Conservation (phyloP, 371 early-diverging fungal species). For the Mortierella sp. region DNA sequence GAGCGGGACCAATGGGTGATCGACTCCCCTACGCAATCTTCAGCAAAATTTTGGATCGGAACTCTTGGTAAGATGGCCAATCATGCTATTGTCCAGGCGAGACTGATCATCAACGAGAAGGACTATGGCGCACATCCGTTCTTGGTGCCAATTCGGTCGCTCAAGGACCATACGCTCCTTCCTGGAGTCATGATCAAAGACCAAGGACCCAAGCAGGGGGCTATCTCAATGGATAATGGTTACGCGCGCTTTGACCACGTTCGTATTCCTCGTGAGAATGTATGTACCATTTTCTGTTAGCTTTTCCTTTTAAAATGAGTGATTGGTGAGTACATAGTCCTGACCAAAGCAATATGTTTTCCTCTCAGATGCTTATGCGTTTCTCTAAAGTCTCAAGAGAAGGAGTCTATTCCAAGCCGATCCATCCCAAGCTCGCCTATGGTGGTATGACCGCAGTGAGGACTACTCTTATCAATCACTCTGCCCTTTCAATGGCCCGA, state of each 20-base stretch:
- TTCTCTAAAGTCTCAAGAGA: conserved; percentile 77
- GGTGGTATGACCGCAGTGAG: conserved; percentile 84
- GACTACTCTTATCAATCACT: conserved; percentile 71
- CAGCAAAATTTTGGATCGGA: conserved; percentile 93
- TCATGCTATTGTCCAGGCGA: conserved; percentile 90
- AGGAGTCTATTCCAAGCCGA: conserved; percentile 76
- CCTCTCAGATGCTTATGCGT: conserved; percentile 82
- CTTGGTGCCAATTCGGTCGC: conserved; percentile 87
- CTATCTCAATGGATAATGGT: conserved; percentile 87
- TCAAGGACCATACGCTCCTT: conserved; percentile 77
- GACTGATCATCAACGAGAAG: conserved; percentile 81
- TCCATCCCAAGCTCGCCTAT: conserved; percentile 79
- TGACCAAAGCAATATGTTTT: conserved; percentile 31
- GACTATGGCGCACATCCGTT: conserved; percentile 88
- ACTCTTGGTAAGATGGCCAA: conserved; percentile 76
- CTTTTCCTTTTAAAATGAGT: background rate
- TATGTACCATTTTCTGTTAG: conserved; percentile 2
- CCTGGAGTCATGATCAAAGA: conserved; percentile 92
- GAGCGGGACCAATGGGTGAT: conserved; percentile 81
- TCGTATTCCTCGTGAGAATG: conserved; percentile 81
- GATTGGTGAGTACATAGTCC: background rate
- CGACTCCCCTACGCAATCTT: conserved; percentile 73
- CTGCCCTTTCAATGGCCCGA: conserved; percentile 61
- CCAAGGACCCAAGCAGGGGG: conserved; percentile 91
- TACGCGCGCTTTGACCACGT: conserved; percentile 77